Evolutionary conservation across 768 basidiomycete genomes (phyloP), one percentile per base, ranked within the genome.

Genomic region (Amanita exitialis): DNA sequence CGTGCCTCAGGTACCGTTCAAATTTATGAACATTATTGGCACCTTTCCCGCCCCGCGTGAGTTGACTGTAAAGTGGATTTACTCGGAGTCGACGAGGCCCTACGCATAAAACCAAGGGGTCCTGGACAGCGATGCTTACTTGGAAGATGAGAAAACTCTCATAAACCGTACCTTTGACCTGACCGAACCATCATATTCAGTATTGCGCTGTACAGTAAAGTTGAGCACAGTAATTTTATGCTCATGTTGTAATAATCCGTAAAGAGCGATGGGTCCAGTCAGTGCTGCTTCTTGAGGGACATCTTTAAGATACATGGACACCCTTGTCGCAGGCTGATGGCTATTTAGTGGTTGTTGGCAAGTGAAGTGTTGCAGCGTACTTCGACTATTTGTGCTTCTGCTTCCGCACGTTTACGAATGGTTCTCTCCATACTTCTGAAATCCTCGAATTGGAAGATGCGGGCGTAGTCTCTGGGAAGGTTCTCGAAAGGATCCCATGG

Each of bases 401-500:
- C 69, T 44, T 86, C 83, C 10, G 83, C 82, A 47, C 78, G 71
- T 53, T 82, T 74, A 49, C 75, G 78, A 32, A 91, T 78, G 39
- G 72, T 74, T 9, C 86, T 73, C 59, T 90, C 86, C 4, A 92
- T 96, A 16, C 85, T 78, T 63, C 82, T 88, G 70, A 87, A 96
- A 59, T 94, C 90, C 66, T 97, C 93, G 60, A 98, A 96, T 64
- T 93, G 90, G 69, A 98, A 99, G 58, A 97, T 95, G 37, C 86
- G 78, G 2, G 86, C 91, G 60, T 98, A 98, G 62, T 99, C 93
- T 45, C 84, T 69, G 10, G 95, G 95, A 9, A 99, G 73, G 60
- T 94, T 94, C 67, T 99, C 95, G 59, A 86, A 97, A 6, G 95
- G 84, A 64, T 98, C 96, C 96, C 95, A 99, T 34, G 90, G 90